Percentiles rank a stretch among this genome's conserved stretches.
phyloP scores from a whole-genome alignment of 2,329 filamentous ascomycete species.

The Calycina marina region DNA sequence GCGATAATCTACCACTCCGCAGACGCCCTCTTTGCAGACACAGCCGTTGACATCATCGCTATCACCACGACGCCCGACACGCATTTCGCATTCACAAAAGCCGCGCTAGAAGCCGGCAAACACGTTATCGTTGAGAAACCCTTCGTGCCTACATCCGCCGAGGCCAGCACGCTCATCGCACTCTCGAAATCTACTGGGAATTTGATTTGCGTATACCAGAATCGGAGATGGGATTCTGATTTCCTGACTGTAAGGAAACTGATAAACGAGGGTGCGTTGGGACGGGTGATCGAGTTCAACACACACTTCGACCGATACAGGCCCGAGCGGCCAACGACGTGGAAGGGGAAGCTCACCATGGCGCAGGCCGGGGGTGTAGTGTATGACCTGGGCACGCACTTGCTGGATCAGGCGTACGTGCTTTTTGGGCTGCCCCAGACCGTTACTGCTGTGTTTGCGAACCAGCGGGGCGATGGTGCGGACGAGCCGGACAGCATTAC shows the following conservation, averaged over 20 bases:
- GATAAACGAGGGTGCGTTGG: conserved; percentile 42
- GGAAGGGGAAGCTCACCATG: conserved; percentile 51
- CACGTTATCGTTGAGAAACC: conserved; percentile 75
- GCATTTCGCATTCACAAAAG: conserved; percentile 51
- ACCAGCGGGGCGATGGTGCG: conserved; percentile 40
- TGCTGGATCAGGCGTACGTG: conserved; percentile 60
- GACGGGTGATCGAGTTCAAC: conserved; percentile 63
- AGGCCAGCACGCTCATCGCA: conserved; percentile 46
- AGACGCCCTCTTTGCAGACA: conserved; percentile 49
- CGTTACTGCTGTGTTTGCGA: conserved; percentile 54
- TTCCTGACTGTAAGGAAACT: conserved; percentile 56
- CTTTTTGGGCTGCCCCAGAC: conserved; percentile 54
- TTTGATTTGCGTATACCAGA: conserved; percentile 32
- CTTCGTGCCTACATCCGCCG: conserved; percentile 56
- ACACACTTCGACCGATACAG: conserved; percentile 69
- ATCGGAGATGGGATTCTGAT: conserved; percentile 58
- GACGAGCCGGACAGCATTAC: conserved; percentile 43
- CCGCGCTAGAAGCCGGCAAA: conserved; percentile 55
- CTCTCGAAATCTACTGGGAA: conserved; percentile 25
- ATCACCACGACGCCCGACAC: conserved; percentile 58
- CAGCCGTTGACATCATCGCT: conserved; percentile 52
- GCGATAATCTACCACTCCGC: conserved; percentile 48
- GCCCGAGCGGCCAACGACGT: conserved; percentile 40
- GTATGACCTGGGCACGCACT: conserved; percentile 63
- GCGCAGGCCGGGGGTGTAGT: conserved; percentile 49